These are phyloP conservation scores for Tylopilus intermedius DNA, from an alignment of 768 basidiomycete genomes.

Conservation along the genomic window DNA sequence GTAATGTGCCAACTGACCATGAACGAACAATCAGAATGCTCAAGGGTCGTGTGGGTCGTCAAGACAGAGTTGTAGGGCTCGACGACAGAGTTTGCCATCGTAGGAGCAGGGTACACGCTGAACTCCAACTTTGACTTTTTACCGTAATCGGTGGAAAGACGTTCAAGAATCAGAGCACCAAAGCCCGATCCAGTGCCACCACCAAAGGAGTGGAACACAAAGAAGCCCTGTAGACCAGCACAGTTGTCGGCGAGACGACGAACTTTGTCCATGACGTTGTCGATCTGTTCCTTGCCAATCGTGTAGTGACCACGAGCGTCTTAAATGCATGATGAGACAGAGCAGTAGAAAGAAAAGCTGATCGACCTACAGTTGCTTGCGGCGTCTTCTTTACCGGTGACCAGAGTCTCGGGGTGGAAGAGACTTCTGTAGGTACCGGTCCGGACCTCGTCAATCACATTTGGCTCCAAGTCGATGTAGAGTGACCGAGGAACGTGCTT, in stretches of 20 bases:
- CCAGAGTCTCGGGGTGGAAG: conserved; percentile 98
- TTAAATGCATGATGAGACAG: conserved; percentile 28
- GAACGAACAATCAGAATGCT: conserved; percentile 99
- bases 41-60: conserved; percentile 96
- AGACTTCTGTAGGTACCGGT: conserved; percentile 93
- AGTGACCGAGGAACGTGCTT: conserved; percentile 97
- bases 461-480: conserved; percentile 96
- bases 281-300: conserved; percentile 96
- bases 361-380: conserved; percentile 87
- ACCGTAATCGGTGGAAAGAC: conserved; percentile 94
- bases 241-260: conserved; percentile 96
- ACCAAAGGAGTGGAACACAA: conserved; percentile 99
- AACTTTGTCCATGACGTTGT: conserved; percentile 92
- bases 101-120: conserved; percentile 92
- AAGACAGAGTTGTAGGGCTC: conserved; percentile 98
- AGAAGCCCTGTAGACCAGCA: conserved; percentile 95
- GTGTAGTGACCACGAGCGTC: conserved; percentile 99
- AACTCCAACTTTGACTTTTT: conserved; percentile 99
- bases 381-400: conserved; percentile 98
- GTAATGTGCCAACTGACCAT: conserved; percentile 55
- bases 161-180: conserved; percentile 92
- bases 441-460: conserved; percentile 96
- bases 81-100: conserved; percentile 90
- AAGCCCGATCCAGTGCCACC: conserved; percentile 99
- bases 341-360: not conserved